phyloP scores from a whole-genome alignment of 164 flowering plant genomes.

The Aristolochia contorta region DNA sequence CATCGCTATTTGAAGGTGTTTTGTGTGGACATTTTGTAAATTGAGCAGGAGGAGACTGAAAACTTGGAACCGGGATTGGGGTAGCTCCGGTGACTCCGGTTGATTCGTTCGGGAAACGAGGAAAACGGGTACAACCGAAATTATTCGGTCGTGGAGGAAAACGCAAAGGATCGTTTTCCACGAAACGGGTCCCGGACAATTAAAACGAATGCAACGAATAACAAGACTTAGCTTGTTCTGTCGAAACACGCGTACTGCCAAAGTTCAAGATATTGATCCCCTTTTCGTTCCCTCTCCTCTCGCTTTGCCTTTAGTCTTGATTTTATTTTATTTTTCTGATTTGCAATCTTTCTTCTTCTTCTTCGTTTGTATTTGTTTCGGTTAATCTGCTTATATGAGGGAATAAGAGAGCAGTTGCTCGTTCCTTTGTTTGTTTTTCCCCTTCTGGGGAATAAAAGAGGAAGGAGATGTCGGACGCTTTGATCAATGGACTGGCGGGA shows the following conservation, averaged over 20 bases:
- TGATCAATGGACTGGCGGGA: slow-evolving; percentile 94
- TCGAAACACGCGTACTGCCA: slow-evolving; percentile 6
- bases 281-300: neutral
- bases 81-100: neutral
- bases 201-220: neutral
- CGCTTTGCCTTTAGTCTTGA: neutral
- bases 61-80: too few species aligned
- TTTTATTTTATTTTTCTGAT: neutral
- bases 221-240: neutral
- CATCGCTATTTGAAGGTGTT: too few species aligned
- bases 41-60: too few species aligned
- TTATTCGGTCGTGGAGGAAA: too few species aligned
- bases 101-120: neutral
- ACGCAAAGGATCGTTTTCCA: neutral
- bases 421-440: neutral
- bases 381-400: neutral
- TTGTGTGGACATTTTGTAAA: too few species aligned
- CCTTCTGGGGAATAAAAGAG: neutral
- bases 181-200: neutral
- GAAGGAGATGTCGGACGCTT: slow-evolving; percentile 72
- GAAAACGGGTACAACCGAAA: too few species aligned
- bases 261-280: slow-evolving; percentile 4
- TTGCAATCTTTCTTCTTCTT: neutral
- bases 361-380: neutral
- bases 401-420: neutral